A percentile compares a stretch with the other conserved stretches of the same genome.
These are phyloP conservation scores for Trametes coccinea DNA, from an alignment of 768 basidiomycete genomes.

Conservation along the genomic window DNA sequence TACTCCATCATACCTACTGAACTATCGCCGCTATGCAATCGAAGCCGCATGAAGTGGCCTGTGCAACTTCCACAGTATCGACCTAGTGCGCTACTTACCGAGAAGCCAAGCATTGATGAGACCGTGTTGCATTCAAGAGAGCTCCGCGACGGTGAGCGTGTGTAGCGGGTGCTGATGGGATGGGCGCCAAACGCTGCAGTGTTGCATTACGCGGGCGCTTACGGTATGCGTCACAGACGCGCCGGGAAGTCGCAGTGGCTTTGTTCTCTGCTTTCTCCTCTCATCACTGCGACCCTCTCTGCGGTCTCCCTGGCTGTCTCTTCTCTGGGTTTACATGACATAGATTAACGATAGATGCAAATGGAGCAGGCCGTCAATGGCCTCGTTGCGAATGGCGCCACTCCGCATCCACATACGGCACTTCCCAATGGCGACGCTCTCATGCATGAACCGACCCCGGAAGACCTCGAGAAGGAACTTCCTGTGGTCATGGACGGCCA, in stretches of 20 bases:
- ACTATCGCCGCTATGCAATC: no score
- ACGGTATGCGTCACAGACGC: neutral
- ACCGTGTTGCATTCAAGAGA: no score
- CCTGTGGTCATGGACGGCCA: constrained; percentile 75
- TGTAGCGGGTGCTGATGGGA: no score
- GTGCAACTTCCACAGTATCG: no score
- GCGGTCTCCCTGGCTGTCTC: neutral
- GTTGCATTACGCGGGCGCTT: neutral
- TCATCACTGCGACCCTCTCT: neutral
- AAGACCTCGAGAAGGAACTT: constrained; percentile 71
- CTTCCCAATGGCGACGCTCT: constrained; percentile 11
- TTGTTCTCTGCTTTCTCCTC: constrained; percentile 5
- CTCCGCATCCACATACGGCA: neutral
- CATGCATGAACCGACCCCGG: constrained; percentile 40
- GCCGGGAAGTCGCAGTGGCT: neutral
- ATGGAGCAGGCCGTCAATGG: constrained; percentile 23
- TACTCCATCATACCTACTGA: no score
- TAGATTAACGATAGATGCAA: neutral
- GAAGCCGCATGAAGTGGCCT: no score
- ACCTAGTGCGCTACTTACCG: no score
- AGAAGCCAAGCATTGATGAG: no score
- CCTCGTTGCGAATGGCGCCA: constrained; percentile 13
- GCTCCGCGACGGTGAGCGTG: no score
- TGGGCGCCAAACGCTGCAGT: neutral
- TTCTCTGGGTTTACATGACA: constrained; percentile 9